Base-by-base conservation (phyloP, 1,284 basidiomycete species). In the Trichosporon ovoides region DNA sequence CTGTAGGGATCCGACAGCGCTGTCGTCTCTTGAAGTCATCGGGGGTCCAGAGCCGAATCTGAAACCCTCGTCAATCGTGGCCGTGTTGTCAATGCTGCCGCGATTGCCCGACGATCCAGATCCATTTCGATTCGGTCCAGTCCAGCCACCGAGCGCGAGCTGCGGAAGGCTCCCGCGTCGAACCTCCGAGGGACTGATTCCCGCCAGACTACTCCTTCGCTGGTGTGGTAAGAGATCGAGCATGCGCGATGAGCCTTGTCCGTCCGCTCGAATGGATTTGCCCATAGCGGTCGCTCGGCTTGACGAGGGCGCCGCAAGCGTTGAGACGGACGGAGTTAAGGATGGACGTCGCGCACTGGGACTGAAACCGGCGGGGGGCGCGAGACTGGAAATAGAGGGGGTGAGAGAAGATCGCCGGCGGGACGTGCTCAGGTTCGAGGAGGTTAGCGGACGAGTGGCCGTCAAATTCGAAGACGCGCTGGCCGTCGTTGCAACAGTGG, bases 141-240 rank as follows among this genome's bases (percentile, higher is more conserved):
- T 57, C 66, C 68, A 70, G 3, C 62, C 64, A 7, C 69, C 66
- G 28, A 69, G 68, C 11, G 68, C 64, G 11, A 74, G 50, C n/a
- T 75, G 73, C 19, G 73, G 73, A 53, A 75, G 43, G 49, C 70
- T 72, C 22, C 73, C 71, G 34, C 73, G 61, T 38, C 73, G 59
- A 3, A 53, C 60, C 18, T 61, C 55, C 12, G 56, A 48, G 6
- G 43, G 43, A 16, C n/a, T 48, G 43, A 31, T 48, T 22, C 43
- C 43, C 24, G 43, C 43, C 53, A 14, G 38, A 13, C 59, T 60
- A 19, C 55, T 34, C 18, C 61, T 46, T 5, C 61, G 56, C n/a
- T 40, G 38, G 14, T 37, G 36, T 2, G 38, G 37, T 6, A 53
- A 24, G 0, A 50, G 19, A 59, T 69, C 51, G 51, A 57, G 13